Percentiles rank a stretch among this genome's conserved stretches.
phyloP scores from a whole-genome alignment of 306 rosid species.

The Cyamopsis tetragonoloba region DNA sequence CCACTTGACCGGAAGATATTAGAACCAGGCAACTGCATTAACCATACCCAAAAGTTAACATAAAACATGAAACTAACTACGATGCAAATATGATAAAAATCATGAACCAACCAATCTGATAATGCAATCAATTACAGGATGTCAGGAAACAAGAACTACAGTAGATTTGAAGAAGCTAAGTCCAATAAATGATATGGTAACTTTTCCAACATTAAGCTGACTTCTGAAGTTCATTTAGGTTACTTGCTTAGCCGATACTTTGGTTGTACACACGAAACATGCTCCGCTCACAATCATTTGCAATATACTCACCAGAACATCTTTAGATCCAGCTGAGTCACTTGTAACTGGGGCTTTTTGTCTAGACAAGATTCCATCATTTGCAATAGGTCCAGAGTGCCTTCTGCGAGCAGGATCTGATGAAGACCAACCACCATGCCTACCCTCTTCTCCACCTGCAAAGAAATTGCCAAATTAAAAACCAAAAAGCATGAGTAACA shows the following conservation, averaged over 20 bases:
- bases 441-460: slow-evolving; percentile 77
- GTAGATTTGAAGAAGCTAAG: neutral
- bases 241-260: neutral
- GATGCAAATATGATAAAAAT: neutral
- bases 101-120: neutral
- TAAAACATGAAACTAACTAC: slow-evolving; percentile 14
- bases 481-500: neutral
- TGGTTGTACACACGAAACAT: neutral
- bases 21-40: slow-evolving; percentile 59
- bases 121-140: neutral
- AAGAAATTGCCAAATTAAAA: slow-evolving; percentile 18
- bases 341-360: slow-evolving; percentile 59
- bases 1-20: slow-evolving; percentile 61
- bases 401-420: slow-evolving; percentile 82
- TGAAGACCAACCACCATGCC: slow-evolving; percentile 64
- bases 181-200: neutral
- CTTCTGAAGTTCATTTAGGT: neutral
- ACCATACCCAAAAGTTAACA: slow-evolving; percentile 8
- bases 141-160: neutral
- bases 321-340: slow-evolving; percentile 61
- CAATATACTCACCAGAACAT: slow-evolving; percentile 46
- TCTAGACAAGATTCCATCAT: slow-evolving; percentile 54
- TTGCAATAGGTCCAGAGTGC: slow-evolving; percentile 65
- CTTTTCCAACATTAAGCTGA: slow-evolving; percentile 11
- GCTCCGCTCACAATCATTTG: neutral